phyloP scores from a whole-genome alignment of 2,329 filamentous ascomycete genomes.

The Cryphonectria japonica region DNA sequence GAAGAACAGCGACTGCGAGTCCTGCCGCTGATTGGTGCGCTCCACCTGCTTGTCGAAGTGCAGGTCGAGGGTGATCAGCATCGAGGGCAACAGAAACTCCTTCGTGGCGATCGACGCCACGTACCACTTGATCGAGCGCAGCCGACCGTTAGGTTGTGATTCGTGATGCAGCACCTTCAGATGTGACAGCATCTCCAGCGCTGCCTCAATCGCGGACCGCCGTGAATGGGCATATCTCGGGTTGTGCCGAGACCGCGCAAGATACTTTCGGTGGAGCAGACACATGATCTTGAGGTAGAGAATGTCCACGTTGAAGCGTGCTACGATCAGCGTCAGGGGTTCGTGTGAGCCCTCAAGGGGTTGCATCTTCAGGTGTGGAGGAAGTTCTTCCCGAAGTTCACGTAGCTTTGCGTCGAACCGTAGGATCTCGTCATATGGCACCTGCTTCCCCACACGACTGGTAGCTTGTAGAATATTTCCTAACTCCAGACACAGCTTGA shows the following conservation, averaged over 20 bases:
- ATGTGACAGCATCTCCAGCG: slow-evolving; percentile 78
- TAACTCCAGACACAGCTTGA: slow-evolving; percentile 68
- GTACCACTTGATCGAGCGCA: slow-evolving; percentile 77
- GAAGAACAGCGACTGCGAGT: slow-evolving; percentile 52
- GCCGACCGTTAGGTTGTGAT: slow-evolving; percentile 69
- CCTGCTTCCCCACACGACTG: slow-evolving; percentile 57
- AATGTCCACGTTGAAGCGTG: slow-evolving; percentile 81
- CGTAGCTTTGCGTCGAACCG: slow-evolving; percentile 64
- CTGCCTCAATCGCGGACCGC: slow-evolving; percentile 82
- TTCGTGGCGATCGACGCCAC: slow-evolving; percentile 78
- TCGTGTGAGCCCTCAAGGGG: slow-evolving; percentile 77
- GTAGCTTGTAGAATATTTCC: slow-evolving; percentile 72
- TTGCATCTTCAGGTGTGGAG: slow-evolving; percentile 78
- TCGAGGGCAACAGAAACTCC: slow-evolving; percentile 85
- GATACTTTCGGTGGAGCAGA: slow-evolving; percentile 85
- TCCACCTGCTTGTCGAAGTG: slow-evolving; percentile 66
- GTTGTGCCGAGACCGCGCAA: slow-evolving; percentile 77
- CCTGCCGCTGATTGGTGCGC: slow-evolving; percentile 45
- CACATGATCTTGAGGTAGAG: slow-evolving; percentile 89
- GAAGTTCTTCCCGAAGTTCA: slow-evolving; percentile 67
- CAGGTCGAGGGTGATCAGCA: slow-evolving; percentile 81
- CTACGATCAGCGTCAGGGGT: slow-evolving; percentile 82
- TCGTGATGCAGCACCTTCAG: slow-evolving; percentile 77
- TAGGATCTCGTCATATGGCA: slow-evolving; percentile 67
- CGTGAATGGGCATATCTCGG: slow-evolving; percentile 83